Evolutionary conservation across 176 grass and related monocot species (phyloP).

Genomic region (Saccharum spontaneum): DNA sequence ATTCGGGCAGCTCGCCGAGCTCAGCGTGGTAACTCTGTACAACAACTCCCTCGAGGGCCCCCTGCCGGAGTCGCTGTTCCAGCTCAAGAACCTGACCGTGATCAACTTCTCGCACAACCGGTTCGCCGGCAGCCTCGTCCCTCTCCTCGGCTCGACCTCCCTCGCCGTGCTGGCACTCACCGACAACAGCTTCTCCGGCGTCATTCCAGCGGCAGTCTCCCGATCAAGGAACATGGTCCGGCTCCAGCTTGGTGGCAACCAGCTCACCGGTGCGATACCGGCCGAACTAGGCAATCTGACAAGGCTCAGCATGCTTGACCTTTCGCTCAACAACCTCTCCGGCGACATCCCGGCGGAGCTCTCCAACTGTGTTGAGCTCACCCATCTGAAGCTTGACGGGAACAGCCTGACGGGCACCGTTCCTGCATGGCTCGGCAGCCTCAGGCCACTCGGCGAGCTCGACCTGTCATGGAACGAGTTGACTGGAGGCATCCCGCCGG

Average conservation of each 20-base stretch:
- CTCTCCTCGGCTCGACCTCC: slow-evolving; percentile 66
- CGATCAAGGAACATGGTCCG: slow-evolving; percentile 53
- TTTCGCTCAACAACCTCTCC: slow-evolving; percentile 67
- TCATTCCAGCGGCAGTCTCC: slow-evolving; percentile 48
- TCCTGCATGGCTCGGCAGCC: slow-evolving; percentile 63
- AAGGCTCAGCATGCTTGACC: slow-evolving; percentile 64
- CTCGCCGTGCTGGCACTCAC: slow-evolving; percentile 70
- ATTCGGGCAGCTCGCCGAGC: slow-evolving; percentile 51
- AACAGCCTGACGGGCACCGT: slow-evolving; percentile 62
- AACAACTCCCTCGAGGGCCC: slow-evolving; percentile 81
- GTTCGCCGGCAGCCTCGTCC: slow-evolving; percentile 63
- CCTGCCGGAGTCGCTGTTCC: slow-evolving; percentile 58
- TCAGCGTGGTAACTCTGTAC: slow-evolving; percentile 84
- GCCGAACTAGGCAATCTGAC: slow-evolving; percentile 52
- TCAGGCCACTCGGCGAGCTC: slow-evolving; percentile 77
- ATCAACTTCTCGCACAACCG: slow-evolving; percentile 88
- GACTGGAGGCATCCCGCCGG: slow-evolving; percentile 51
- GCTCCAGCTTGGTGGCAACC: slow-evolving; percentile 67
- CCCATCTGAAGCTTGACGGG: slow-evolving; percentile 70
- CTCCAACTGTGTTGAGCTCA: slow-evolving; percentile 56
- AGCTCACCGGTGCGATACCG: slow-evolving; percentile 54
- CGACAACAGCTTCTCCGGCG: slow-evolving; percentile 74
- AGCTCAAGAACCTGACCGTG: slow-evolving; percentile 71
- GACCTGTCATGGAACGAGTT: slow-evolving; percentile 81
- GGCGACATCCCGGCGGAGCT: slow-evolving; percentile 58